Evolutionary conservation across 1,284 basidiomycete genomes (phyloP).

Genomic region (Naganishia sp.): DNA sequence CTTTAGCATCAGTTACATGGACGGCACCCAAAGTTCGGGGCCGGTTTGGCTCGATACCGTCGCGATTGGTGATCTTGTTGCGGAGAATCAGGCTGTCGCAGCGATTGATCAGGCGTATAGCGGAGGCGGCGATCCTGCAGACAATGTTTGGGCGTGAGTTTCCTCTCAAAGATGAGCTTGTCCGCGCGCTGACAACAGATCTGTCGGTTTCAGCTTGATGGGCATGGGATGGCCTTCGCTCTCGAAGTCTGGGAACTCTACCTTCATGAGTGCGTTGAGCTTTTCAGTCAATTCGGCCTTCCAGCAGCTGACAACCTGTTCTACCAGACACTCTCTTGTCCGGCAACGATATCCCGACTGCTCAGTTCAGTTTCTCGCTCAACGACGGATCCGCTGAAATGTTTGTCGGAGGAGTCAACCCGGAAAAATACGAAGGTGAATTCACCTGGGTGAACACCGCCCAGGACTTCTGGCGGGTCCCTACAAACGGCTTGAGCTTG

Average conservation of each 20-base stretch:
- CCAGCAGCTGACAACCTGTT: neutral
- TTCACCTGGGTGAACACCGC: conserved; percentile 20
- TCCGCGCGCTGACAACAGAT: neutral
- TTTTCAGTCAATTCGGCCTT: neutral
- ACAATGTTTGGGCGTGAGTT: conserved; percentile 17
- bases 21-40: conserved; percentile 12
- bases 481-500: conserved; percentile 13
- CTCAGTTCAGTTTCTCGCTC: conserved; percentile 27
- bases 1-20: conserved; percentile 29
- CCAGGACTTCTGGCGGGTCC: conserved; percentile 22
- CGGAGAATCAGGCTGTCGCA: conserved; percentile 23
- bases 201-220: conserved; percentile 17
- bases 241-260: conserved; percentile 17
- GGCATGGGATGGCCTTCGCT: conserved; percentile 28
- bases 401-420: conserved; percentile 18
- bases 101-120: conserved; percentile 10
- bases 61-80: conserved; percentile 9
- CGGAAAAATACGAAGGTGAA: conserved; percentile 19
- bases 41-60: conserved; percentile 24
- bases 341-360: conserved; percentile 18
- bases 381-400: conserved; percentile 16
- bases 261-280: conserved; percentile 26
- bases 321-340: conserved; percentile 10
- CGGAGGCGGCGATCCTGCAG: neutral
- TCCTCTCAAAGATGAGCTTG: neutral